Evolutionary conservation across 768 basidiomycete genomes (phyloP), one percentile per base, ranked within the genome.

Genomic region (Hebeloma cylindrosporum): DNA sequence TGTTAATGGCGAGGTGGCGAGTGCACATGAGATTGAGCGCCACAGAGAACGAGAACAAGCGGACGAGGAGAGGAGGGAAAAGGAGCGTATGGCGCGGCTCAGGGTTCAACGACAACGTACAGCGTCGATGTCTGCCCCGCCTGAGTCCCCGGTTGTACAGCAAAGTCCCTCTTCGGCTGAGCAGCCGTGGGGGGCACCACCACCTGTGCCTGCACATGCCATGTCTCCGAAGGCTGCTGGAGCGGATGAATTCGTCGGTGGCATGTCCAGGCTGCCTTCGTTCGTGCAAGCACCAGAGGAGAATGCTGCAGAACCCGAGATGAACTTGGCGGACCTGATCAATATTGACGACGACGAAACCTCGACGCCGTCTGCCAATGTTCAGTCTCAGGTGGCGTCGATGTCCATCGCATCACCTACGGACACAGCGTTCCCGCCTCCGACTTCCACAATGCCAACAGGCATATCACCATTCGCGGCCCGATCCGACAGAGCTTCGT

Each of bases 261-360:
- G 28, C 10, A 14, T 20, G 6, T 37, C 56, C 41, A 51, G 57
- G 51, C 50, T 53, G 4, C 66, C 62, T 0, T 29, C 63, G 39
- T 66, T 58, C 54, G 48, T 64, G 32, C 65, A 62, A 43, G 57
- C 74, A 1, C 48, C 65, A 23, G 79, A 80, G 23, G 40, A 54
- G 32, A 49, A 59, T 66, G 43, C 58, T 47, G 39, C 47, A 21
- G 85, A 85, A 60, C 78, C 77, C 23, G 85, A 88, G 64, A 59
- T 88, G 39, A 83, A 87, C 56, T 75, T 88, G 14, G 78, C 79
- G 28, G 86, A 88, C 61, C 68, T 88, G 52, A 87, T 88, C 48
- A 86, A 88, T 60, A 77, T 88, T 50, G 86, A 88, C 50, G 85
- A 86, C 37, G 56, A 62, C 39, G 67, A 71, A 36, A 72, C 75